These are phyloP conservation scores for Paraphoma chrysanthemicola DNA, from an alignment of 2,329 filamentous ascomycete genomes.

Conservation along the genomic window DNA sequence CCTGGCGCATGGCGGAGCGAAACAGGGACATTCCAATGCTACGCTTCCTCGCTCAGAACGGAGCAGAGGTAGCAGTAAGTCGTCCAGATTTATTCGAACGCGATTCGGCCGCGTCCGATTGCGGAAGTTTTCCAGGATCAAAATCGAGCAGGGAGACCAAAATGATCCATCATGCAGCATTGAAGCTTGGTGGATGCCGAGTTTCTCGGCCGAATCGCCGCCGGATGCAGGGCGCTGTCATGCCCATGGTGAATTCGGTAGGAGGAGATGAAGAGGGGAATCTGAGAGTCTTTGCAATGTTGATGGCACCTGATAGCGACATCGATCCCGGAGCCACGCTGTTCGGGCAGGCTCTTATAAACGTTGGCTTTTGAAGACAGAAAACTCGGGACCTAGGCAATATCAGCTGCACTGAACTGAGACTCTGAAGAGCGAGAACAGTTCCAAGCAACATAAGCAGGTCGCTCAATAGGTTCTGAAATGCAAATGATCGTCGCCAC, in stretches of 20 bases:
- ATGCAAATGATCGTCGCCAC: background rate
- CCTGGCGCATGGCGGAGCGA: background rate
- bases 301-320: background rate
- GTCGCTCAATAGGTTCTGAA: background rate
- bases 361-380: background rate
- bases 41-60: background rate
- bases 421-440: background rate
- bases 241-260: background rate
- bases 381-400: background rate
- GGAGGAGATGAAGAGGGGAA: background rate
- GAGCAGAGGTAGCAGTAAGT: background rate
- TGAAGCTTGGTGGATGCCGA: too few relatives aligned
- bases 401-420: background rate
- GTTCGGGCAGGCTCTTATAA: background rate
- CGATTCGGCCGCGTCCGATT: background rate
- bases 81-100: background rate
- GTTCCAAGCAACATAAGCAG: background rate
- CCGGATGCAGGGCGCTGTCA: too few relatives aligned
- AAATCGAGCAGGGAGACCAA: too few relatives aligned
- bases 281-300: background rate
- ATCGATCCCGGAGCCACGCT: background rate
- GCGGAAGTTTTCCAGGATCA: background rate
- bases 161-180: too few relatives aligned
- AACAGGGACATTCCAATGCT: background rate
- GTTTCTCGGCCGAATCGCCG: too few relatives aligned